These are phyloP conservation scores for Rosa persica DNA, from an alignment of 306 rosid genomes.

Conservation along the genomic window DNA sequence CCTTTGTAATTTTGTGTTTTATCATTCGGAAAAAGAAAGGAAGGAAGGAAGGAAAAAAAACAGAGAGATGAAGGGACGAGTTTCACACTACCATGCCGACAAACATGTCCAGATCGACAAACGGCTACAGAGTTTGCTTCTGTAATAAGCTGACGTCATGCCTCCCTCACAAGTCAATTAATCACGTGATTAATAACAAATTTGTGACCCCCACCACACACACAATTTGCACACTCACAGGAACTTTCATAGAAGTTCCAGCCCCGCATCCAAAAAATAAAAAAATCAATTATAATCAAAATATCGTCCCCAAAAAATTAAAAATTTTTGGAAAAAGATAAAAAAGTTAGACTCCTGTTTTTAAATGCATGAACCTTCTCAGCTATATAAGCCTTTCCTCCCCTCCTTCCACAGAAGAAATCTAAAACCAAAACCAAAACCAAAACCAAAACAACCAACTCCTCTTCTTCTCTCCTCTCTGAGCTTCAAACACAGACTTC, in stretches of 20 bases:
- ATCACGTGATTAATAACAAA: constrained; percentile 51
- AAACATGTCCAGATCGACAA: neutral
- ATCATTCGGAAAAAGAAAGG: no score
- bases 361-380: constrained; percentile 52
- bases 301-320: neutral
- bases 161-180: neutral
- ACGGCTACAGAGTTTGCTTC: constrained; percentile 14
- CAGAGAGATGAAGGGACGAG: no score
- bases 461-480: neutral
- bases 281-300: neutral
- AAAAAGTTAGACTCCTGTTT: neutral
- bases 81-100: neutral
- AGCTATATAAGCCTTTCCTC: constrained; percentile 42
- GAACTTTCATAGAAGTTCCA: constrained; percentile 54
- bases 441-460: neutral
- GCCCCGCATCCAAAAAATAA: neutral
- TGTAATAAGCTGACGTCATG: constrained; percentile 40
- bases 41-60: no score
- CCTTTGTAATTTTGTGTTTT: no score
- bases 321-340: neutral
- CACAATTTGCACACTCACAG: constrained; percentile 32
- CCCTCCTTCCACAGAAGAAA: neutral
- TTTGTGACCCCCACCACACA: constrained; percentile 9
- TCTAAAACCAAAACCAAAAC: constrained; percentile 8
- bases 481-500: neutral